Conservation (phyloP, 2,329 filamentous ascomycete genomes). For the Diaporthe sp. region DNA sequence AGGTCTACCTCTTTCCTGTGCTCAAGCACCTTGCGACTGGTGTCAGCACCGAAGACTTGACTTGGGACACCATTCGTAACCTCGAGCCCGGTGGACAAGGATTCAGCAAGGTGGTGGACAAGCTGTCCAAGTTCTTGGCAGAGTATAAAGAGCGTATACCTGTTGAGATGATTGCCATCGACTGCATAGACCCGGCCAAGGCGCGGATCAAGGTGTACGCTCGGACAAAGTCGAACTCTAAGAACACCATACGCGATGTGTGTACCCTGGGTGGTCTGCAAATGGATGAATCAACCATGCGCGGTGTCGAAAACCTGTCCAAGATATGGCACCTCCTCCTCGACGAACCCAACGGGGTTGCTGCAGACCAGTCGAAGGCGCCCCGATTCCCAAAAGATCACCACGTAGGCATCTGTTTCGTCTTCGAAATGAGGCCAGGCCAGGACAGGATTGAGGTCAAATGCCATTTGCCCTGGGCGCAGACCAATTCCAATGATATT, state of each 20-base stretch:
- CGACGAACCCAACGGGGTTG: conserved; percentile 24
- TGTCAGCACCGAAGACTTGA: conserved; percentile 7
- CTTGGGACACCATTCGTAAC: conserved; percentile 4
- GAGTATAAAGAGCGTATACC: conserved; percentile 2
- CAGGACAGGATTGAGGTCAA: conserved; percentile 35
- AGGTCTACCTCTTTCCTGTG: conserved; percentile 36
- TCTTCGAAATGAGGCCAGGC: conserved; percentile 36
- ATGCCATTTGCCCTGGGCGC: conserved; percentile 36
- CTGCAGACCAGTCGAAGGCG: conserved; percentile 19
- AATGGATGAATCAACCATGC: conserved; percentile 22
- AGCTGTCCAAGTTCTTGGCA: conserved; percentile 29
- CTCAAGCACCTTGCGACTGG: conserved; percentile 38
- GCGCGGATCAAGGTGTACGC: conserved; percentile 39
- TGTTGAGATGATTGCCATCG: conserved; percentile 37
- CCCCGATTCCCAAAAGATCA: conserved; percentile 16
- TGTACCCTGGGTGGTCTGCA: conserved; percentile 36
- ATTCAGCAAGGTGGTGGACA: conserved; percentile 19
- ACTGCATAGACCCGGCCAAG: conserved; percentile 34
- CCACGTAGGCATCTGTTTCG: conserved; percentile 35
- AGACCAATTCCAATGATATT: conserved; percentile 34
- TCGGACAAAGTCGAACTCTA: conserved; percentile 29
- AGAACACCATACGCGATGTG: conserved; percentile 33
- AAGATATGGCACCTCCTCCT: conserved; percentile 38
- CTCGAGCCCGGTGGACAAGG: conserved; percentile 31
- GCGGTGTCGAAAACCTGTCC: conserved; percentile 9